Base-by-base conservation (phyloP, 2,329 filamentous ascomycete species). In the Fusarium illudens region DNA sequence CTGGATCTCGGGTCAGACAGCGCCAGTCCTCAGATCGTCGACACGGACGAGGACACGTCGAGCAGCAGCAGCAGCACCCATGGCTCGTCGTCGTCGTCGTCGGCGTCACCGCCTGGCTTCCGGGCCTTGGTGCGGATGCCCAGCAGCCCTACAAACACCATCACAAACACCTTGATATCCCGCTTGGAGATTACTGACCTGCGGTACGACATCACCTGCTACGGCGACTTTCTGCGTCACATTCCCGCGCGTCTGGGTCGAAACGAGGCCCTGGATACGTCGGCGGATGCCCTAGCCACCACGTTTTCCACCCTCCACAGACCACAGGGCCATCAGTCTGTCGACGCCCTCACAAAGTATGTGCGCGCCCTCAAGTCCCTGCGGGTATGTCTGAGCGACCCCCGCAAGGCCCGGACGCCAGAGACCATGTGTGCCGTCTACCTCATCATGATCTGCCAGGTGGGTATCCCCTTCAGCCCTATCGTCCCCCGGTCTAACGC, bases 121-220 rank as follows among this genome's bases (percentile, higher is more conserved):
- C 52, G 50, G 0, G 56, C 59, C 3, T 1, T 70, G 2, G n/a
- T 58, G 1, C 66, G 32, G 13, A 51, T 67, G 2, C 79, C 79
- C 1, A 74, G 64, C 33, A 83, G 78, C 54, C 67, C 74, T 15
- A 63, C 77, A 1, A 77, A 72, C 3, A 62, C 25, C 3, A 60
- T 72, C 4, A 64, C 71, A 0, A 64, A 68, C 7, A 70, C 73
- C 2, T 72, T 74, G 54, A 78, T 71, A 50, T 77, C 61, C 51
- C 71, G 71, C 49, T 76, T 83, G 2, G 67, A 78, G 25, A 74
- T 81, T 4, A 79, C 77, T 0, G 82, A 85, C 46, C 74, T 83
- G 17, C 76, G 81, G 17, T 85, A 82, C 64, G 83, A 85, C 44
- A 67, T 86, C 7, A 75, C 75, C 39, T 82, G 80, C 13, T 86